Base-by-base conservation (phyloP, 306 rosid genomes). In the Castanea crenata region DNA sequence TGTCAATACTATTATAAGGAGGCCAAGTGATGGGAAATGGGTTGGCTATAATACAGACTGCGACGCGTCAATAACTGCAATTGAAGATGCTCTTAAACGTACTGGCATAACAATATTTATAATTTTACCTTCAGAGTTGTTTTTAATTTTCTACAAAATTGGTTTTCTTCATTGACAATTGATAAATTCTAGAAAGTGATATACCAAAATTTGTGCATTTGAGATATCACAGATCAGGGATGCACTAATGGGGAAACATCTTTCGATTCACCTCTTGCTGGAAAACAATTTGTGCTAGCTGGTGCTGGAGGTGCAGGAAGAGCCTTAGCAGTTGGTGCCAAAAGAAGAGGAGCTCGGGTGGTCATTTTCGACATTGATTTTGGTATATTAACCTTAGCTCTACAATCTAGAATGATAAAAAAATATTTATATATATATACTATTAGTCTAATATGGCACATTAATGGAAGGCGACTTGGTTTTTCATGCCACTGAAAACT, bases 221-320 rank as follows among this genome's bases (percentile, higher is more conserved):
- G 51, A 63, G 23, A 78, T 78, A 71, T 81, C 18, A 67, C 82
- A 87, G 90, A 74, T 32, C 54, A 41, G 65, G 76, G 71, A 55
- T 79, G 67, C 81, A 80, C 74, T 63, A 78, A 76, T 68, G 88
- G 84, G 77, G 82, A 74, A 69, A 61, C 76, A 67, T 59, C 82
- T 34, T 55, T 75, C 55, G 27, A 38, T 73, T 79, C 88, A 62
- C 83, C 88, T 23, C 82, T 84, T 69, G 20, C 73, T 69, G 88
- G 83, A 19, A 77, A 82, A 80, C 57, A 61, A 72, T 87, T 87
- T 79, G 88, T 87, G 77, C 79, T 84, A 51, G 88, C 63, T 64
- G 90, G 90, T 34, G 90, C 90, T 13, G 90, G 90, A 61, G 90
- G 90, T 21, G 90, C 90, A 7, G 90, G 88, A 73, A 82, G 80